Evolutionary conservation across 2,329 filamentous ascomycete species (phyloP), one percentile per base, ranked within the genome.

Genomic region (Scytalidium sp.): DNA sequence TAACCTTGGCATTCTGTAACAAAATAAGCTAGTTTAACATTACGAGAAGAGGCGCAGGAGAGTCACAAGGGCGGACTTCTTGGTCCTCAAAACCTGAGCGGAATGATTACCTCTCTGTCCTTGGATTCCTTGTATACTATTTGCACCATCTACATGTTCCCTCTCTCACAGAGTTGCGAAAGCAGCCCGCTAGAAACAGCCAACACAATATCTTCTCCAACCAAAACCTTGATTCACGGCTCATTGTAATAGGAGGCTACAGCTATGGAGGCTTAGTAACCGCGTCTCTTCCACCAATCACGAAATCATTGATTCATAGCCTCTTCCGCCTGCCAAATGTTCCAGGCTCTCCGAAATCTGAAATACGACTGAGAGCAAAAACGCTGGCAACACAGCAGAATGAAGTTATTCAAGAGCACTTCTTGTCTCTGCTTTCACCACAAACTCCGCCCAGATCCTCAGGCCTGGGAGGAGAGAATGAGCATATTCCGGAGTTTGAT

Each of bases 261-360:
- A 96, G 91, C 0, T 97, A 97, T 66, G 94, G 94, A 41, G 89
- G 90, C 3, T 79, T 96, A 62, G 81, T 97, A 36, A 84, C 90
- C 2, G 83, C 80, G 1, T 83, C 86, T 50, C 76, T 96, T 0
- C 89, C 90, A 0, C 74, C 83, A 0, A 69, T 75, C 0, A 51
- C 66, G 0, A 61, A 60, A 6, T 52, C 58, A 49, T 55, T 65
- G 8, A 50, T 85, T 29, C 32, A 36, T 15, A 65, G 73, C 10
- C 67, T 74, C 0, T 80, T 95, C 22, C 68, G 90, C 20, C 66
- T 75, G 1, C 68, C 78, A 1, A 78, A 82, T 0, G 56, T 69
- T 3, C 60, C 65, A n/a, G 81, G 76, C 36, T 83, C 83, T 0
- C 68, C 83, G 3, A 78, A 83, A 0, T 78, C 83, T 13, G 86